Percentiles rank a stretch among this genome's conserved stretches.
Evolutionary conservation across 345 rosid genomes (phyloP).

Genomic region (Gossypium sturtianum): DNA sequence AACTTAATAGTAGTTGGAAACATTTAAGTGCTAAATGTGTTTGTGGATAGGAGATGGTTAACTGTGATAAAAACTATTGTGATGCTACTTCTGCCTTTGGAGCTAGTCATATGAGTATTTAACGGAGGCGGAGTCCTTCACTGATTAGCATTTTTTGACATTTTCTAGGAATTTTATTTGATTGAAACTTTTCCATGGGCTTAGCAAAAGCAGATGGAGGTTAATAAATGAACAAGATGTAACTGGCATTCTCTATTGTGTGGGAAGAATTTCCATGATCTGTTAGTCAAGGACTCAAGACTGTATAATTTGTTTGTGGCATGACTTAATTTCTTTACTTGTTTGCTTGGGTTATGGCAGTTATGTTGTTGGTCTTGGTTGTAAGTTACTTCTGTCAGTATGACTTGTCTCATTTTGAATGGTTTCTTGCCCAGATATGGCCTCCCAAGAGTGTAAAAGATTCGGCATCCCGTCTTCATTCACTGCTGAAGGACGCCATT

Average conservation of each 20-base stretch:
- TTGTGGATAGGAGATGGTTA: not conserved
- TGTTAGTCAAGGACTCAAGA: not conserved
- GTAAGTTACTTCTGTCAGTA: not conserved
- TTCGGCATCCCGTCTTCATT: not conserved
- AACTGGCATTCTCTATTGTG: not conserved
- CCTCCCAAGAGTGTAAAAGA: not conserved
- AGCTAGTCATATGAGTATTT: not conserved
- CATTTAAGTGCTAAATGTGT: not conserved
- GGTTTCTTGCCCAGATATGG: not conserved
- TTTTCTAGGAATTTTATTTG: not conserved
- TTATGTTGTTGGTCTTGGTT: not conserved
- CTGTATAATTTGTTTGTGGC: not conserved
- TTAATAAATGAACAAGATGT: not conserved
- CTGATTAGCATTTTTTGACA: not conserved
- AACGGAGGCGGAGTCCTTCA: not conserved
- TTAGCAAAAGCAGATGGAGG: not conserved
- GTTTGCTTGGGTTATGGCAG: not conserved
- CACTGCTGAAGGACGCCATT: not conserved
- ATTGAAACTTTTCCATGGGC: not conserved
- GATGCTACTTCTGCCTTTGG: not conserved
- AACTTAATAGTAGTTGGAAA: not conserved
- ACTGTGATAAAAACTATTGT: not conserved
- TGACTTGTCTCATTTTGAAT: not conserved
- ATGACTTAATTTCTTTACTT: not conserved
- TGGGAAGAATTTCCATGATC: not conserved